phyloP scores from a whole-genome alignment of 257 asterid genomes.

The Solanum corneliomulleri region DNA sequence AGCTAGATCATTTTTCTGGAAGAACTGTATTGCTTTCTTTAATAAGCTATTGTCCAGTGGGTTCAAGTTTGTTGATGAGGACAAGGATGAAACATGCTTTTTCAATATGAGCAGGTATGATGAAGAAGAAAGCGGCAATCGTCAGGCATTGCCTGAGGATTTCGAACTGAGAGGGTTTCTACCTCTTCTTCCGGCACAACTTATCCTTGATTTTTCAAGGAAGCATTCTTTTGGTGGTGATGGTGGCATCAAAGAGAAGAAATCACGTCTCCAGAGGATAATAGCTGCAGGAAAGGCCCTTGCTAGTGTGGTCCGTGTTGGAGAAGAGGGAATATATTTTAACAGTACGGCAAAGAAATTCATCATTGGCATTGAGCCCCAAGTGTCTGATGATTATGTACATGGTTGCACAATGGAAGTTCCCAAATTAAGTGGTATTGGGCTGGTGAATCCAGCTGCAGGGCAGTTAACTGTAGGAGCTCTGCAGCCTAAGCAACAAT shows the following conservation, averaged over 20 bases:
- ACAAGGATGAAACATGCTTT: slow-evolving; percentile 76
- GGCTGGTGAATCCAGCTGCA: slow-evolving; percentile 14
- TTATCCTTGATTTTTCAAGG: slow-evolving; percentile 82
- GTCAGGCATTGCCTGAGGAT: slow-evolving; percentile 88
- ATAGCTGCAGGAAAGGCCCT: slow-evolving; percentile 93
- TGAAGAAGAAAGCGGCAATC: slow-evolving; percentile 66
- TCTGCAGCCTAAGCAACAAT: slow-evolving; percentile 22
- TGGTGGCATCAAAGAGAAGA: slow-evolving; percentile 48
- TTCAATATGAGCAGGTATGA: slow-evolving; percentile 80
- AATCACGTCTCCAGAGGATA: slow-evolving; percentile 63
- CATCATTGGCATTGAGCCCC: slow-evolving; percentile 57
- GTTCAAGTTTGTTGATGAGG: slow-evolving; percentile 30
- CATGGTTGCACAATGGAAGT: slow-evolving; percentile 17
- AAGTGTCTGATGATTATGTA: slow-evolving; percentile 35
- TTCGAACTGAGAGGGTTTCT: slow-evolving; percentile 82
- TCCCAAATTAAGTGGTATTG: slow-evolving; percentile 11
- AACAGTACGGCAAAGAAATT: slow-evolving; percentile 52
- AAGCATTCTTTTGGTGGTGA: slow-evolving; percentile 53
- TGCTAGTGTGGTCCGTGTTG: slow-evolving; percentile 48
- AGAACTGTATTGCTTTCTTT: slow-evolving; percentile 40
- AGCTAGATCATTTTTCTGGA: slow-evolving; percentile 77
- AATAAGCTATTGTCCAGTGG: slow-evolving; percentile 70
- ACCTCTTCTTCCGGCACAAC: slow-evolving; percentile 83
- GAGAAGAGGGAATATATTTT: slow-evolving; percentile 56
- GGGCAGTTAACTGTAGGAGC: slow-evolving; percentile 10